Evolutionary conservation across 768 basidiomycete species (phyloP), one percentile per base, ranked within the genome.

Genomic region (Termitomyces titanicus): DNA sequence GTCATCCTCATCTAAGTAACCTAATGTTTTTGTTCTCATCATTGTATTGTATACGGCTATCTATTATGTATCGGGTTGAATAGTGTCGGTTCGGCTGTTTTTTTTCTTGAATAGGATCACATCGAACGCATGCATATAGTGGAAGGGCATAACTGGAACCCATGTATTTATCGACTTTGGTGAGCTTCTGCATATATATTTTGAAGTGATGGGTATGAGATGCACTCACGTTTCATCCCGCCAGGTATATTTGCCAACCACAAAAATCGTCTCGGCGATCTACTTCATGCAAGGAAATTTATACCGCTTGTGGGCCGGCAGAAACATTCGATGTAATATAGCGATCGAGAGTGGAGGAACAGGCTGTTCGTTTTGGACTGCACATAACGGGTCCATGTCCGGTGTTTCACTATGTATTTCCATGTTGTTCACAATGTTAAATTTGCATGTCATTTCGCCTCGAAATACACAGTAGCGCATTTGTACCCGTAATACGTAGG

Each of bases 61-160:
- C 25, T 33, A 51, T 48, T 46, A 55, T 22, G 50, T 55, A 39
- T 49, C 35, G 35, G 58, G 50, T 42, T 51, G 53, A 37, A 37
- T 51, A 35, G 9, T 18, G 29, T 46, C 13, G 48, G 24, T 45
- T 11, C 31, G 42, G 24, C 34, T 38, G 44, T 46, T 49, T 45
- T 33, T 38, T 55, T 45, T 33, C 29, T 55, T 48, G 39, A 55
- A 59, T 59, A 55, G 58, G 58, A 52, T 59, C 29, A 47, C 39
- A 40, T 59, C 50, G 39, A 55, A 49, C 47, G 47, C 37, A 35
- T 51, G 29, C 39, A 43, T 49, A 27, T 18, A n/a, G 24, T 37
- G n/a, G 48, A 49, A 49, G 35, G 47, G 17, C 22, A 49, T 38
- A 2, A 49, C 25, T 24, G 47, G 24, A 37, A n/a, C 17, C 1